These are phyloP conservation scores for Lentinula detonsa DNA, from an alignment of 768 basidiomycete species.

Conservation along the genomic window DNA sequence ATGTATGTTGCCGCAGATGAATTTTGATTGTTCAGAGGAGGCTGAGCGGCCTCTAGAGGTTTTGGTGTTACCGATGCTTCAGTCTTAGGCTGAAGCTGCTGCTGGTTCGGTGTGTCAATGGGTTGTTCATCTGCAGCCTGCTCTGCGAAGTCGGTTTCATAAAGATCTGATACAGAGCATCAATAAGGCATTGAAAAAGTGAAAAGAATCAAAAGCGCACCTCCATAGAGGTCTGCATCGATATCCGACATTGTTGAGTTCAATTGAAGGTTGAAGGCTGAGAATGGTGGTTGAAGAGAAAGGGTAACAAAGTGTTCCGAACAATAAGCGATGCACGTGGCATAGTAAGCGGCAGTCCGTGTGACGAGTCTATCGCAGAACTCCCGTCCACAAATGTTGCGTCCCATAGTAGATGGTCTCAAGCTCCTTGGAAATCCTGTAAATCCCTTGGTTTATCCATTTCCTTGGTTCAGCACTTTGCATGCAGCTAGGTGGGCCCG, in stretches of 20 bases:
- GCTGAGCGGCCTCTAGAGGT: conserved; percentile 16
- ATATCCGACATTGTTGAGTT: conserved; percentile 61
- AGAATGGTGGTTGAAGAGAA: background rate
- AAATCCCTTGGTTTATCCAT: conserved; percentile 34
- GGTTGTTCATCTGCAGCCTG: conserved; percentile 25
- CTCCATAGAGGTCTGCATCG: conserved; percentile 87
- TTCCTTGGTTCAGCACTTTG: conserved; percentile 30
- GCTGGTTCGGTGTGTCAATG: conserved; percentile 9
- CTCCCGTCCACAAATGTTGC: background rate
- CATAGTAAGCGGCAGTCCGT: background rate
- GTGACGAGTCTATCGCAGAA: background rate
- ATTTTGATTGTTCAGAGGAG: background rate
- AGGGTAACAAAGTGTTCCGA: background rate
- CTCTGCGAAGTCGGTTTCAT: conserved; percentile 59
- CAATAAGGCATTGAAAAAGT: too few species aligned
- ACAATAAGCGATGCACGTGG: background rate
- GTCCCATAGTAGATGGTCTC: background rate
- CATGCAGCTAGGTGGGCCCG: conserved; percentile 28
- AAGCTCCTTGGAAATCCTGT: conserved; percentile 13
- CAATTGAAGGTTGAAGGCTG: conserved; percentile 13
- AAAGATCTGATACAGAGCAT: conserved; percentile 46
- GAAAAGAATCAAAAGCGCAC: conserved; percentile 32
- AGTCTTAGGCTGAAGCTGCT: background rate
- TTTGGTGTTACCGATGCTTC: conserved; percentile 15
- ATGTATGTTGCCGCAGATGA: conserved; percentile 7